phyloP scores from a whole-genome alignment of 345 rosid genomes.

The Fremontodendron californicum region DNA sequence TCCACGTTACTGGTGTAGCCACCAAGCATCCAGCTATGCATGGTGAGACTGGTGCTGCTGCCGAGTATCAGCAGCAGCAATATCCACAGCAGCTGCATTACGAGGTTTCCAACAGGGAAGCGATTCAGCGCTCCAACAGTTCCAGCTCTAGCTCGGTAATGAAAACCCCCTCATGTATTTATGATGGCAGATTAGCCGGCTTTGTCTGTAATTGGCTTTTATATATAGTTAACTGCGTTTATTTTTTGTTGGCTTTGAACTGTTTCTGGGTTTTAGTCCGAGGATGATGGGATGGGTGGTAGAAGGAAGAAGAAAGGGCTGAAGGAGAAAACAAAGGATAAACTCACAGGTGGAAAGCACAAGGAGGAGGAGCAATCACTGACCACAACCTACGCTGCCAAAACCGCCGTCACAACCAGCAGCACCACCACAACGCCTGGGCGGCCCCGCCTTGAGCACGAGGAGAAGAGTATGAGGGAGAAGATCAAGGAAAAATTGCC shows the following conservation, averaged over 20 bases:
- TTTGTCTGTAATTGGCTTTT: background rate
- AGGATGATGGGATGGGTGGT: constrained; percentile 78
- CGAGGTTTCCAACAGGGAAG: constrained; percentile 8
- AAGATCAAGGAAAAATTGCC: constrained; percentile 80
- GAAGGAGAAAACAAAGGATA: constrained; percentile 56
- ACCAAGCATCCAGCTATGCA: constrained; percentile 15
- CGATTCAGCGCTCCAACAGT: constrained; percentile 37
- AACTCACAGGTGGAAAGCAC: constrained; percentile 39
- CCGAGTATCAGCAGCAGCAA: background rate
- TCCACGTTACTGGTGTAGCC: constrained; percentile 56
- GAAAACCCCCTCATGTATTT: background rate
- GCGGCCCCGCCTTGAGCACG: constrained; percentile 29
- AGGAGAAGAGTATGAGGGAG: constrained; percentile 68
- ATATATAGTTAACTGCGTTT: background rate
- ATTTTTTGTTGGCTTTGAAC: background rate
- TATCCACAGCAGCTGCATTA: background rate
- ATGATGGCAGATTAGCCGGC: background rate
- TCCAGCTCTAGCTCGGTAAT: constrained; percentile 55
- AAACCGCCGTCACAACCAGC: constrained; percentile 5
- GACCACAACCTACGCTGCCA: constrained; percentile 17
- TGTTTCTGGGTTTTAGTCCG: constrained; percentile 27
- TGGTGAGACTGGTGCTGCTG: background rate
- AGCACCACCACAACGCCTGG: background rate
- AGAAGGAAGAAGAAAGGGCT: constrained; percentile 70
- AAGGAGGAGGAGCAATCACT: constrained; percentile 40